Evolutionary conservation across 169 alveolate genomes (phyloP), one percentile per base, ranked within the genome.

Genomic region (Cyclospora cayetanensis): DNA sequence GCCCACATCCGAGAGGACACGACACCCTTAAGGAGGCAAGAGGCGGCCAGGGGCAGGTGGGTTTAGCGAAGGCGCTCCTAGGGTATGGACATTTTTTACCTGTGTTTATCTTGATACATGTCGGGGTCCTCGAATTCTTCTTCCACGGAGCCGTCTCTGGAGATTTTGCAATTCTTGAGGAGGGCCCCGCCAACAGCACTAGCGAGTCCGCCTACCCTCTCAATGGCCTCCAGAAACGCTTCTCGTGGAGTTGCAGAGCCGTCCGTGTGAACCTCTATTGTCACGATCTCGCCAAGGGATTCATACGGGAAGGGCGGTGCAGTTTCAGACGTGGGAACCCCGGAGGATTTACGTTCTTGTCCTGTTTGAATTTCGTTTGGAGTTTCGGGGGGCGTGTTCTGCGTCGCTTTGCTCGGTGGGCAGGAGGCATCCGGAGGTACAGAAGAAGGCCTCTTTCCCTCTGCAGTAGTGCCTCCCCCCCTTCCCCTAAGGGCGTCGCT

Each of bases 251-350:
- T 96, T 4, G 95, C 94, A 41, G 97, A 94, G 5, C 98, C 98
- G 83, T 96, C 98, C 12, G 98, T 96, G 53, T 96, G 98, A 55
- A 96, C 89, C 85, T 96, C 97, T 34, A 96, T 92, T 46, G 97
- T 95, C 37, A 95, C 97, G 70, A 96, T 93, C 93, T 96, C 98
- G 34, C 97, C 96, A 1, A 96, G 90, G 66, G 90, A 39, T 46
- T 87, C 86, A 31, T 68, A 87, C 4, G 92, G 92, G 37, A 87
- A 46, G 4, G 50, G 42, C 34, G 77, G 53, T 18, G 39, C 65
- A 63, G 34, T 41, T 11, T 42, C n/a, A n/a, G n/a, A n/a, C n/a
- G n/a, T n/a, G n/a, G n/a, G n/a, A n/a, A n/a, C n/a, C n/a, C n/a
- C n/a, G n/a, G n/a, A n/a, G n/a, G n/a, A n/a, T n/a, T n/a, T n/a